These are phyloP conservation scores for Sphaerostilbella broomeana DNA, from an alignment of 2,329 filamentous ascomycete species.

Conservation along the genomic window DNA sequence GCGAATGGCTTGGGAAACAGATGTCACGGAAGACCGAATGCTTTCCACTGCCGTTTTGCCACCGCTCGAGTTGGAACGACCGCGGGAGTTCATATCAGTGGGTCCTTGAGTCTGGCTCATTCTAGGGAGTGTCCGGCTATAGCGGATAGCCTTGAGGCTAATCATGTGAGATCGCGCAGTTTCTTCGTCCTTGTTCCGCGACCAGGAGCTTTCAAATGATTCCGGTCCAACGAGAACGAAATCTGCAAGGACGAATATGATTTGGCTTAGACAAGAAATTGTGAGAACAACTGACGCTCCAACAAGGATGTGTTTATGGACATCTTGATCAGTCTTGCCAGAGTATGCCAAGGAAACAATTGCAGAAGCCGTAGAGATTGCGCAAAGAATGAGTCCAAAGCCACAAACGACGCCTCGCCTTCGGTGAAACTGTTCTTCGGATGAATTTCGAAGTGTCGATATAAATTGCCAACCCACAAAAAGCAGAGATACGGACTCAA, in stretches of 20 bases:
- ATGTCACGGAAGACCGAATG: constrained; percentile 28
- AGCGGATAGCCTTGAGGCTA: constrained; percentile 47
- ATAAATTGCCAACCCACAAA: constrained; percentile 28
- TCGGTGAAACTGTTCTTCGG: constrained; percentile 20
- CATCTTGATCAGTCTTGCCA: constrained; percentile 18
- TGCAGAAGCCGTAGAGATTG: constrained; percentile 40
- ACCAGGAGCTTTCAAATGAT: constrained; percentile 16
- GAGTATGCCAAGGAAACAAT: constrained; percentile 37
- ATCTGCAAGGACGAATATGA: constrained; percentile 41
- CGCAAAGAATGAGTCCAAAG: constrained; percentile 32
- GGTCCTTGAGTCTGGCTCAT: constrained; percentile 28
- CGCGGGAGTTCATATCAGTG: constrained; percentile 29
- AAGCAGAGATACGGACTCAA: constrained; percentile 24
- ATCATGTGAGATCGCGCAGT: constrained; percentile 11
- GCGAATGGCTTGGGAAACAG: constrained; percentile 40
- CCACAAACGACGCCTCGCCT: constrained; percentile 22
- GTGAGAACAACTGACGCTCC: constrained; percentile 40
- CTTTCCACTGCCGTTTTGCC: constrained; percentile 21
- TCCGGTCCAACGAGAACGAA: constrained; percentile 33
- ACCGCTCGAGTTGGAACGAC: constrained; percentile 38
- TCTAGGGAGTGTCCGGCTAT: constrained; percentile 38
- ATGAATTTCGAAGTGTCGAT: constrained; percentile 21
- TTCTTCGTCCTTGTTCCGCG: constrained; percentile 25
- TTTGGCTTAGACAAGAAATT: constrained; percentile 39
- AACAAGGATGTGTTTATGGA: constrained; percentile 30